Evolutionary conservation across 2,329 filamentous ascomycete genomes (phyloP), one percentile per base, ranked within the genome.

Genomic region (Colletotrichum abscissum): DNA sequence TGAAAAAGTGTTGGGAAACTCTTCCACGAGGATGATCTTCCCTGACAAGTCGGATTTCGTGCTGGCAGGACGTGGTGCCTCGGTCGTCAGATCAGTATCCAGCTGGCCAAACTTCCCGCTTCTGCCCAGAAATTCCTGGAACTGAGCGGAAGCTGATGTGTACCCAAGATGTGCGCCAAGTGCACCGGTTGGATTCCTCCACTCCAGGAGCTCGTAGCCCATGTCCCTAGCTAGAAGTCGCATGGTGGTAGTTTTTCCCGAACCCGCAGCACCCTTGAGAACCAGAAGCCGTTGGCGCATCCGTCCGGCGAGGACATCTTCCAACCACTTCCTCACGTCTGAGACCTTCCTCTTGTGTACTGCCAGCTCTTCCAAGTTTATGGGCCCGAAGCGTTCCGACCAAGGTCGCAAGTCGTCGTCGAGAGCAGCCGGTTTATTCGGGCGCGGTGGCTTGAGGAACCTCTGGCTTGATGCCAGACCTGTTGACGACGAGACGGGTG

Each of bases 331-430:
- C 72, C 92, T 90, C 58, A 98, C 95, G 83, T 98, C 95, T 2
- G 90, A 84, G 6, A 98, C 94, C 82, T 99, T 99, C 78, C 91
- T 97, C 85, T 97, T 98, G 82, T 99, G 95, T 22, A 99, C 96
- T 0, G 93, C 96, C 58, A 99, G 86, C 83, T 98, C 96, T 19
- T 95, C 92, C 14, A 98, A 81, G 76, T 89, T 93, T 3, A 81
- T 78, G 0, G 96, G 96, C 2, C 90, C 92, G 81, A 95, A 98
- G 76, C 92, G 91, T 77, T 98, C 95, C 19, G 93, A 93, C 96
- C 96, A 98, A 3, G 96, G 95, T 65, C 93, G 89, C 62, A 87
- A 83, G 76, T 95, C 92, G 46, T 90, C 86, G 62, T 86, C 84
- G 7, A 78, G 54, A 4, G 76, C 75, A 8, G 77, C 76, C 16